A percentile compares a stretch with the other conserved stretches of the same genome.
phyloP scores from a whole-genome alignment of 805 yeast species.

The Suhomyces faveliae region DNA sequence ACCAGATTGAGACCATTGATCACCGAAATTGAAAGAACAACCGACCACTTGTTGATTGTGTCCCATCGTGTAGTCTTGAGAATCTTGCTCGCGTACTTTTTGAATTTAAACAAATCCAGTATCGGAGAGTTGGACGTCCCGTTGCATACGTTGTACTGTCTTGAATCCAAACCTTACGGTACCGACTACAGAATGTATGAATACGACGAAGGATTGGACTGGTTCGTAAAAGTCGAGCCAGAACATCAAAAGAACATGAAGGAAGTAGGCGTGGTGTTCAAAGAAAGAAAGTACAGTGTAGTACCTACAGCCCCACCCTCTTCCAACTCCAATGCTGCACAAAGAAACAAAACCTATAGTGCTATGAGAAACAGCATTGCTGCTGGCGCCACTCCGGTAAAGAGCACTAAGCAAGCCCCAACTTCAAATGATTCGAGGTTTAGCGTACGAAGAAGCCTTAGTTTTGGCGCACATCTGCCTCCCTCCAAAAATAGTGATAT shows the following conservation, averaged over 20 bases:
- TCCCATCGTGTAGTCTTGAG: slow-evolving; percentile 92
- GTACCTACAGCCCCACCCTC: slow-evolving; percentile 73
- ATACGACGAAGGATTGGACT: slow-evolving; percentile 72
- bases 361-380: slow-evolving; percentile 1
- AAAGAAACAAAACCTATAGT: slow-evolving; percentile 5
- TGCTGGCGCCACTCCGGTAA: not conserved
- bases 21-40: slow-evolving; percentile 88
- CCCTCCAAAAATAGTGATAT: no score
- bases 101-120: slow-evolving; percentile 74
- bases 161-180: slow-evolving; percentile 94
- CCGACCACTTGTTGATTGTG: slow-evolving; percentile 77
- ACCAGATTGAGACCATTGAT: slow-evolving; percentile 86
- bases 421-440: slow-evolving; percentile 10
- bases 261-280: slow-evolving; percentile 68
- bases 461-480: slow-evolving; percentile 12
- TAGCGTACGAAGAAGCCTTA: slow-evolving; percentile 27
- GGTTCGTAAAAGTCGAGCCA: slow-evolving; percentile 67
- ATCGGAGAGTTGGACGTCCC: slow-evolving; percentile 93
- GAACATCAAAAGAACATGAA: slow-evolving; percentile 59
- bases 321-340: slow-evolving; percentile 10
- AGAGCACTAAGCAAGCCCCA: not conserved
- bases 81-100: slow-evolving; percentile 81
- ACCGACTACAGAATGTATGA: slow-evolving; percentile 91
- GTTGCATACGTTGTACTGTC: slow-evolving; percentile 81
- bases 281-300: slow-evolving; percentile 68